Percentiles rank a stretch among this genome's conserved stretches.
These are phyloP conservation scores for Curvularia lunata DNA, from an alignment of 2,329 filamentous ascomycete species.

Conservation along the genomic window DNA sequence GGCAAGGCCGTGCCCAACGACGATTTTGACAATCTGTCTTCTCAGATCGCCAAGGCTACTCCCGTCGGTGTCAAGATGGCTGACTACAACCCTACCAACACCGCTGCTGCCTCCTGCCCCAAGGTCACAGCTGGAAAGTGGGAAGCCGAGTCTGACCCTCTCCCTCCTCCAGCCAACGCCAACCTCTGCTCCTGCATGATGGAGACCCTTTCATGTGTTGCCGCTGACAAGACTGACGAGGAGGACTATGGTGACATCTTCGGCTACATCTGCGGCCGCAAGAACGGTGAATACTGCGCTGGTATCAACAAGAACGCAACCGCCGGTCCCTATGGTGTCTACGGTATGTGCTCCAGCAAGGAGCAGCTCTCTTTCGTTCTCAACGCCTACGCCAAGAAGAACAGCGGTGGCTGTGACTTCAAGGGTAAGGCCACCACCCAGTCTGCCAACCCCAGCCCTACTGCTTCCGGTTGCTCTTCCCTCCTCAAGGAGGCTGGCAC, in stretches of 20 bases:
- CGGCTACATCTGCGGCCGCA: constrained; percentile 70
- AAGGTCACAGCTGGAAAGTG: constrained; percentile 64
- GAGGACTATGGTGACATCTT: constrained; percentile 74
- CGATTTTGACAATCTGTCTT: constrained; percentile 64
- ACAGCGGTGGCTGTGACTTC: constrained; percentile 71
- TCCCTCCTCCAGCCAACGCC: constrained; percentile 83
- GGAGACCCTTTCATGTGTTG: constrained; percentile 72
- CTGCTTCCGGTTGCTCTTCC: constrained; percentile 60
- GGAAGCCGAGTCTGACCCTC: constrained; percentile 68
- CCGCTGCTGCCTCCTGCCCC: constrained; percentile 73
- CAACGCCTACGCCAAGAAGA: constrained; percentile 66
- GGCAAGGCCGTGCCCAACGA: constrained; percentile 67
- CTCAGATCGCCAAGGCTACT: constrained; percentile 69
- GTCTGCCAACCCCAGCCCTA: constrained; percentile 54
- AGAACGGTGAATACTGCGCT: constrained; percentile 62
- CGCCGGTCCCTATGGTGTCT: constrained; percentile 74
- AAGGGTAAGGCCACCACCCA: constrained; percentile 67
- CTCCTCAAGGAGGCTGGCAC: constrained; percentile 69
- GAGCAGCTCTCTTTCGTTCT: constrained; percentile 77
- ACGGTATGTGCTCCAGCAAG: constrained; percentile 74
- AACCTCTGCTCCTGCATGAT: constrained; percentile 87
- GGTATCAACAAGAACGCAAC: constrained; percentile 73
- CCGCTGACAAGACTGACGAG: constrained; percentile 61
- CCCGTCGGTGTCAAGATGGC: constrained; percentile 70
- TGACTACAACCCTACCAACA: constrained; percentile 77